These are phyloP conservation scores for Ophiosphaerella herpotricha DNA, from an alignment of 2,329 filamentous ascomycete species.

Conservation along the genomic window DNA sequence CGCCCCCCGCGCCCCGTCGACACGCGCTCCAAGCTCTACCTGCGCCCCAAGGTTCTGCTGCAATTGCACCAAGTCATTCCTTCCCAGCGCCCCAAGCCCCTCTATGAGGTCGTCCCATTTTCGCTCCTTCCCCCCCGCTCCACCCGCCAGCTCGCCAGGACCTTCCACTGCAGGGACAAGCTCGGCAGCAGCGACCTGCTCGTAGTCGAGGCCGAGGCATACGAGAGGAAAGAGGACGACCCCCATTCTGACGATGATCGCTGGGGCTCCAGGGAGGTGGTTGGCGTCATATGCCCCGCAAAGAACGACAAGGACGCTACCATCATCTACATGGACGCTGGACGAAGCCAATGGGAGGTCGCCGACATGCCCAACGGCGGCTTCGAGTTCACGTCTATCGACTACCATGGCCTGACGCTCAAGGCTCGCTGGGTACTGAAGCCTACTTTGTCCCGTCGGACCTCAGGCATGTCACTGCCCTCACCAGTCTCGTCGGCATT, in stretches of 20 bases:
- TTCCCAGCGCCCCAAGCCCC: slow-evolving; percentile 66
- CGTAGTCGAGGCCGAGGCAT: slow-evolving; percentile 72
- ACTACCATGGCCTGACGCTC: slow-evolving; percentile 61
- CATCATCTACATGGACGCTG: slow-evolving; percentile 66
- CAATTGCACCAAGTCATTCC: slow-evolving; percentile 71
- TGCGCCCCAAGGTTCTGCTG: slow-evolving; percentile 70
- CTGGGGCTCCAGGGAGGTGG: slow-evolving; percentile 58
- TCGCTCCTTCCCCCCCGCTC: slow-evolving; percentile 59
- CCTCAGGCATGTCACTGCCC: slow-evolving; percentile 28
- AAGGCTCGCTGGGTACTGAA: slow-evolving; percentile 73
- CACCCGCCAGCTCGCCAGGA: slow-evolving; percentile 59
- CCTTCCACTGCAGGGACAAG: slow-evolving; percentile 66
- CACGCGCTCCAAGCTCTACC: slow-evolving; percentile 63
- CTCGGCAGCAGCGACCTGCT: slow-evolving; percentile 72
- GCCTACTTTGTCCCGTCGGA: slow-evolving; percentile 28
- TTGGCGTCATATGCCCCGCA: slow-evolving; percentile 69
- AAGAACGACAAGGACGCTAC: slow-evolving; percentile 62
- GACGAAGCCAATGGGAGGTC: slow-evolving; percentile 51
- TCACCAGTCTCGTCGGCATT: slow-evolving; percentile 21
- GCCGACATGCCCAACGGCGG: slow-evolving; percentile 49
- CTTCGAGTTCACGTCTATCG: slow-evolving; percentile 63
- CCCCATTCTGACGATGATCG: slow-evolving; percentile 54
- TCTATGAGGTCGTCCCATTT: slow-evolving; percentile 74
- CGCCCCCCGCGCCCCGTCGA: slow-evolving; percentile 65
- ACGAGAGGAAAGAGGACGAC: slow-evolving; percentile 52